Evolutionary conservation across 768 basidiomycete species (phyloP).

Genomic region (Tylopilus plumbeoviolaceoides): DNA sequence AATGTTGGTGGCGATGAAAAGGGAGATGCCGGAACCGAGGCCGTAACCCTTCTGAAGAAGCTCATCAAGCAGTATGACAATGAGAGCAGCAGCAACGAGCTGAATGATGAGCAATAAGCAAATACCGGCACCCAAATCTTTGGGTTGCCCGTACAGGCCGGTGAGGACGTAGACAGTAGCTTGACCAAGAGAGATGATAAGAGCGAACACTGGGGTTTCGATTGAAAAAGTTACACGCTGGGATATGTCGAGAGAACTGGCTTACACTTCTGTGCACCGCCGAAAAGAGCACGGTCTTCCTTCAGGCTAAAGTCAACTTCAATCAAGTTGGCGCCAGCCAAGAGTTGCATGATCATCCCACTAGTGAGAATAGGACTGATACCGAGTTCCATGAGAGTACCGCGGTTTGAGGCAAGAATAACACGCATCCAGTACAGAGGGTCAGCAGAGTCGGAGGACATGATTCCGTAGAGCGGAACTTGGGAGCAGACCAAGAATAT

Average conservation of each 20-base stretch:
- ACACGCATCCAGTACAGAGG: constrained; percentile 99
- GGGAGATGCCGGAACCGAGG: constrained; percentile 95
- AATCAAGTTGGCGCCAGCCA: constrained; percentile 95
- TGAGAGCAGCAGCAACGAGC: constrained; percentile 87
- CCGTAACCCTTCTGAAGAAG: constrained; percentile 99
- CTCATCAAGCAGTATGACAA: constrained; percentile 97
- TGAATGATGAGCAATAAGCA: constrained; percentile 96
- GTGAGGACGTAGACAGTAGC: constrained; percentile 96
- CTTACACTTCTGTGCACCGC: constrained; percentile 95
- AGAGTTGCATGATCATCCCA: constrained; percentile 99
- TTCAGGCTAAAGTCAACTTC: constrained; percentile 97
- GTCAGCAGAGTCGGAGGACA: constrained; percentile 98
- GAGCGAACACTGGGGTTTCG: constrained; percentile 74
- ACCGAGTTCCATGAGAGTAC: constrained; percentile 98
- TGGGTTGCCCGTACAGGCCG: constrained; percentile 92
- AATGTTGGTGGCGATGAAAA: constrained; percentile 99
- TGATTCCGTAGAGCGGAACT: constrained; percentile 98
- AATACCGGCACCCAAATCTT: constrained; percentile 92
- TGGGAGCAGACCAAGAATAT: constrained; percentile 99
- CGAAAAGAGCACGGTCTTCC: constrained; percentile 94
- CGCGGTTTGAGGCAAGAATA: constrained; percentile 97
- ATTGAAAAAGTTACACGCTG: neutral
- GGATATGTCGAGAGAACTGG: constrained; percentile 6
- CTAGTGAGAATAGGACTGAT: constrained; percentile 97
- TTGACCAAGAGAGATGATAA: constrained; percentile 94